Base-by-base conservation (phyloP, 164 flowering plant species). In the Paratinospora sagittata region DNA sequence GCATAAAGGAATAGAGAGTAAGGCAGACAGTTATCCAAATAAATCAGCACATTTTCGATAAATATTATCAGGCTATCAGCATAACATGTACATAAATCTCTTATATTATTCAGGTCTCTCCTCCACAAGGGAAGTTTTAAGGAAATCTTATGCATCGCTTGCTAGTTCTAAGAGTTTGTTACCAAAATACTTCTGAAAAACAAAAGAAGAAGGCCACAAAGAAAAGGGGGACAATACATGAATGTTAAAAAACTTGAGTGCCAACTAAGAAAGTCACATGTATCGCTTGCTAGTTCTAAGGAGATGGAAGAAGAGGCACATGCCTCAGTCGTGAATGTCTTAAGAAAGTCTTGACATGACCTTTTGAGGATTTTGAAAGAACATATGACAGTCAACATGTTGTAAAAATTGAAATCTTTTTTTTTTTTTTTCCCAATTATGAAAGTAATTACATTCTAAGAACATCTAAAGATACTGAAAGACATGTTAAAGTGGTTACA, bases 1-100 rank as follows among this genome's bases (percentile, higher is more conserved):
- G 45, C 75, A 84, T 71, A 27, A 57, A 57, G 27, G 74, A 21
- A 70, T 10, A 63, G 33, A 36, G 0, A 36, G 11, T 17, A 71
- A 33, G 16, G 34, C 17, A n/a, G 13, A 30, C 21, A 64, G 7
- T 41, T 60, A 49, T 34, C 19, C 57, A 49, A 49, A 17, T 10
- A 16, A 68, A 49, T 63, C 36, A 47, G 60, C 36, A 63, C 16
- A 49, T 49, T 14, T 19, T 49, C 8, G 3, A 19, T 49, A 19
- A 49, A 49, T 17, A 10, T 49, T 49, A n/a, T n/a, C n/a, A n/a
- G n/a, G n/a, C n/a, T 2, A 49, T 49, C 19, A 49, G 52, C 52
- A 47, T 47, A 49, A 49, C 19, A 4, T 49, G 19, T 17, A 49
- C 57, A 49, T 14, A 49, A n/a, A 49, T 49, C 16, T 49, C 39